Conservation (phyloP, 805 yeast genomes). For the Debaryomyces maramus region DNA sequence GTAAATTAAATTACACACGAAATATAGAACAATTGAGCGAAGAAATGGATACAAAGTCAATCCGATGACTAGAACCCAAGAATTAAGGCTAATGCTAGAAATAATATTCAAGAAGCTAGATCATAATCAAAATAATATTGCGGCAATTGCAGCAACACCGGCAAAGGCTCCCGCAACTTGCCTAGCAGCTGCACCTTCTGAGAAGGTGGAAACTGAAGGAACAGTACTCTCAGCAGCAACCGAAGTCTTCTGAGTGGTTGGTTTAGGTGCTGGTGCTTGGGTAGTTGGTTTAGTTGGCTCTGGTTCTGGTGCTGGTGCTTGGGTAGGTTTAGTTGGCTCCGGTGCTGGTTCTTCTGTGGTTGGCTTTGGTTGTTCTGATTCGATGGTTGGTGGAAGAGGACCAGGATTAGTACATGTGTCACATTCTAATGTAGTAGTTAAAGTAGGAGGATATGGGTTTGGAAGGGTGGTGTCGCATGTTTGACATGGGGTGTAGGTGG, state of each 20-base stretch:
- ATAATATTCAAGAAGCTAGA: no score
- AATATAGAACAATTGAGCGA: no score
- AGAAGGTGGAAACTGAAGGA: slow-evolving; percentile 5
- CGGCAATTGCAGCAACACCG: slow-evolving; percentile 26
- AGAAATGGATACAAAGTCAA: no score
- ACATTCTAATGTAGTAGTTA: no score
- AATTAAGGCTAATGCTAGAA: no score
- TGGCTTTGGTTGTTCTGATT: slow-evolving; percentile 6
- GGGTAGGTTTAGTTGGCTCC: slow-evolving; percentile 6
- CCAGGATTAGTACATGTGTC: no score
- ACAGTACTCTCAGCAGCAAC: slow-evolving; percentile 3
- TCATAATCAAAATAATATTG: background rate
- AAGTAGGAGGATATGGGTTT: no score
- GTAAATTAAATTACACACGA: no score
- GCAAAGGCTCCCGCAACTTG: slow-evolving; percentile 27
- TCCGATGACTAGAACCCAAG: no score
- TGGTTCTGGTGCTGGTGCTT: background rate
- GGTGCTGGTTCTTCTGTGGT: background rate
- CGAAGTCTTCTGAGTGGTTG: background rate
- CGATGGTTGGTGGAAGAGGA: slow-evolving; percentile 5
- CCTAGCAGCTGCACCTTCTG: slow-evolving; percentile 32
- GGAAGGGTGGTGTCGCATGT: background rate
- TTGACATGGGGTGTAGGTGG: no score
- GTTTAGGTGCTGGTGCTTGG: background rate
- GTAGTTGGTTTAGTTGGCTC: slow-evolving; percentile 1